A percentile compares a stretch with the other conserved stretches of the same genome.
These are phyloP conservation scores for Suaeda aralocaspica DNA, from an alignment of 148 eudicot species.

Conservation along the genomic window DNA sequence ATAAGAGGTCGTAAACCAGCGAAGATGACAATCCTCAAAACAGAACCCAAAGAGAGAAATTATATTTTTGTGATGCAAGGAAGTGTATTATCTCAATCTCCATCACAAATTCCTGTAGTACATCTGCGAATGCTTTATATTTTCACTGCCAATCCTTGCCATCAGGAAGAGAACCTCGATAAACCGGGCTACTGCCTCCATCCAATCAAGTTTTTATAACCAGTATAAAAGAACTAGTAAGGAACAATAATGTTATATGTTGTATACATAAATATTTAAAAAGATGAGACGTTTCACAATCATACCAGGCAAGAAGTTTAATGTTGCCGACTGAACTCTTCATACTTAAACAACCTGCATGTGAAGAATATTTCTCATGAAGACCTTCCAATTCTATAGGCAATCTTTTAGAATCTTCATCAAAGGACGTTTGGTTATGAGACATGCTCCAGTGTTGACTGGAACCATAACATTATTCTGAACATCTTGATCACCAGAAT, in stretches of 20 bases:
- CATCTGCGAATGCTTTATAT: slow-evolving; percentile 63
- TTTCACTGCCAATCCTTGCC: slow-evolving; percentile 83
- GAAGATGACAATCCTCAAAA: slow-evolving; percentile 60
- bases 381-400: slow-evolving; percentile 57
- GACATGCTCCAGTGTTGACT: slow-evolving; percentile 27
- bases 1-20: slow-evolving; percentile 76
- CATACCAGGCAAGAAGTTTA: slow-evolving; percentile 62
- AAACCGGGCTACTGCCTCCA: slow-evolving; percentile 90
- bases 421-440: slow-evolving; percentile 25
- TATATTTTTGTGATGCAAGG: slow-evolving; percentile 73
- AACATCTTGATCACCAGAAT: slow-evolving; percentile 37
- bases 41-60: slow-evolving; percentile 86
- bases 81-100: slow-evolving; percentile 78
- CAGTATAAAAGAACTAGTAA: slow-evolving; percentile 7
- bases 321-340: slow-evolving; percentile 71
- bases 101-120: slow-evolving; percentile 56
- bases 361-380: slow-evolving; percentile 63
- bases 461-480: slow-evolving; percentile 55
- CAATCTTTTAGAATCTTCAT: slow-evolving; percentile 25
- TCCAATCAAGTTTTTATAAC: slow-evolving; percentile 64
- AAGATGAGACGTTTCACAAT: slow-evolving; percentile 13
- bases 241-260: background rate
- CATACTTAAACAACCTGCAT: slow-evolving; percentile 59
- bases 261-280: no score
- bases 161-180: slow-evolving; percentile 71